A percentile compares a stretch with the other conserved stretches of the same genome.
Evolutionary conservation across 169 alveolate genomes (phyloP).

Genomic region (Plasmodium berghei): DNA sequence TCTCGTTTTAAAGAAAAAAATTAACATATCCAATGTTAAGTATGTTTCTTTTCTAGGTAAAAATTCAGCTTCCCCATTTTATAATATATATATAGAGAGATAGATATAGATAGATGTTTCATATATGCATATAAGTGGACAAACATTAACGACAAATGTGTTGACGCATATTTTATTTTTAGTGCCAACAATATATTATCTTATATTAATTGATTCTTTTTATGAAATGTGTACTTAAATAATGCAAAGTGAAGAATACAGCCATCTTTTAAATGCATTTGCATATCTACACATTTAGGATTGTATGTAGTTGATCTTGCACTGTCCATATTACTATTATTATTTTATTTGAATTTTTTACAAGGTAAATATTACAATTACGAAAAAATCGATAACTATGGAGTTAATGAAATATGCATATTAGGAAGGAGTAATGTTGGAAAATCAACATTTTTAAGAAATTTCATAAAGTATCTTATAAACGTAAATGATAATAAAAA

Average conservation of each 20-base stretch:
- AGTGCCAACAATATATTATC: no score
- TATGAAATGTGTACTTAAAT: no score
- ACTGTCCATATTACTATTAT: not conserved
- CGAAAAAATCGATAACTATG: constrained; percentile 53
- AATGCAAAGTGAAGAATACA: no score
- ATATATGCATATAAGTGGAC: no score
- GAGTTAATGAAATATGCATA: constrained; percentile 72
- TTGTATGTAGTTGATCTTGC: no score
- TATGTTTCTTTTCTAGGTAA: constrained; percentile 63
- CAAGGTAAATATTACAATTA: constrained; percentile 47
- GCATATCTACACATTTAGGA: no score
- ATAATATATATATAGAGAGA: not conserved
- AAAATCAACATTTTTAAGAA: constrained; percentile 61
- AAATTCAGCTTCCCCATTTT: not conserved
- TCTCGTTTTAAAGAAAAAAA: constrained; percentile 53
- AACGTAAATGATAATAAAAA: constrained; percentile 29
- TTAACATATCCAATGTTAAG: constrained; percentile 65
- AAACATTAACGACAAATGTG: no score
- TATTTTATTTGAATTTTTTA: not conserved
- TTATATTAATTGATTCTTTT: no score
- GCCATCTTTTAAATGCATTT: no score
- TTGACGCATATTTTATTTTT: no score
- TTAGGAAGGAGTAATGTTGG: constrained; percentile 73
- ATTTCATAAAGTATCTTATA: constrained; percentile 47
- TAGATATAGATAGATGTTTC: no score